Base-by-base conservation (phyloP, 257 asterid genomes). In the Apocynum venetum region DNA sequence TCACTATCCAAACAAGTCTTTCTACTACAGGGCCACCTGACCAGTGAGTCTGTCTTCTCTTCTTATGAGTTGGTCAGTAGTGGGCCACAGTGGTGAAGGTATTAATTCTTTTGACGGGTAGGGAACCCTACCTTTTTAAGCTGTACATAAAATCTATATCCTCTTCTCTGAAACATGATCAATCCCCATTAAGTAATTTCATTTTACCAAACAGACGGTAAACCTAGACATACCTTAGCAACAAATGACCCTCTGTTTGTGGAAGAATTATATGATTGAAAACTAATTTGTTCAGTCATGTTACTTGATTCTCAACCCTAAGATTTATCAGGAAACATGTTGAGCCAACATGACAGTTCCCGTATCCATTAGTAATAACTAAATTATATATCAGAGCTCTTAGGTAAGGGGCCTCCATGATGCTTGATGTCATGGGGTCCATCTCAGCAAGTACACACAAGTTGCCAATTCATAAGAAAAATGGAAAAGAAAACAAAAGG, bases 401-500 rank as follows among this genome's bases (percentile, higher is more conserved):
- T 40, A 7, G 31, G 13, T 65, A 65, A 14, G 31, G 71, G 72
- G 51, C 25, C 35, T 41, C 72, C 35, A 5, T 38, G 71, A 36
- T 5, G 72, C 31, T 67, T 3, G n/a, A 67, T 0, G 6, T 40
- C 31, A 67, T 2, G 35, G 35, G 8, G 4, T 67, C 13, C 31
- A 67, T 41, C 72, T 41, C 5, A 40, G 51, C 51, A 40, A 67
- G 72, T 31, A 61, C 44, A 41, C 35, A 67, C 5, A 55, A 19
- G 8, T 38, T 64, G 19, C 51, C 51, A 67, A 41, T 41, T 63
- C 38, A 53, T 1, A 73, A 40, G 35, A 15, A 1, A 49, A 49
- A 72, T 48, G 78, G 51, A 40, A 60, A 8, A 35, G 65, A 49
- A 35, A 76, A 60, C 55, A 82, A 76, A 75, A 35, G 31, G 55